These are phyloP conservation scores for Talaromyces rugulosus DNA, from an alignment of 2,329 filamentous ascomycete species.

Conservation along the genomic window DNA sequence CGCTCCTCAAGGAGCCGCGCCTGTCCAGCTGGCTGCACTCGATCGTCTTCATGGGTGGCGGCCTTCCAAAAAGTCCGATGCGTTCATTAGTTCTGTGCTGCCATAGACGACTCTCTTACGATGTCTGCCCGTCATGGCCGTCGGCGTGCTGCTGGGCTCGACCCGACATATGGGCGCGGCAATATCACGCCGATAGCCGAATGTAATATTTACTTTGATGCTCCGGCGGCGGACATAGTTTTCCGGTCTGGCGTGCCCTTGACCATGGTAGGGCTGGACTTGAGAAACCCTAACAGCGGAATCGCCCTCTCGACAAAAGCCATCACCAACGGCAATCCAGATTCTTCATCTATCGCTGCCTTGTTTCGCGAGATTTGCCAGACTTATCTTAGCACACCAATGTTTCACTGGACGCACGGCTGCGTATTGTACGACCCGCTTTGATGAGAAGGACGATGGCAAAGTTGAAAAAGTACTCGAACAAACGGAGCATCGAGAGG, in stretches of 20 bases:
- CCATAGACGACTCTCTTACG: constrained; percentile 85
- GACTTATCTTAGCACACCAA: not conserved
- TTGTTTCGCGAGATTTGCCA: not conserved
- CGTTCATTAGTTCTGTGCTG: constrained; percentile 71
- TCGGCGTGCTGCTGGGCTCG: not conserved
- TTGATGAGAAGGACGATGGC: not conserved
- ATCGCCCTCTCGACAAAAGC: not conserved
- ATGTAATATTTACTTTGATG: constrained; percentile 2
- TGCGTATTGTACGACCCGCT: not conserved
- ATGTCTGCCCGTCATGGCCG: constrained; percentile 46
- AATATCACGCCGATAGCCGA: not conserved
- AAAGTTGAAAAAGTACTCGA: not conserved
- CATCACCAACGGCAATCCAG: not conserved
- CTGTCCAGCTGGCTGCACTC: not conserved
- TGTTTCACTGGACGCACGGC: not conserved
- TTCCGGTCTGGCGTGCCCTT: not conserved
- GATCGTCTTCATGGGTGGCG: not conserved
- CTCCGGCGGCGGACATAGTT: not conserved
- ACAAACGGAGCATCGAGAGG: not conserved
- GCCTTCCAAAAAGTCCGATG: constrained; percentile 54
- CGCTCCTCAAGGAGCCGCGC: not conserved
- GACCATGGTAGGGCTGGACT: not conserved
- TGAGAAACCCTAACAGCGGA: constrained; percentile 1
- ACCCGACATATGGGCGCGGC: not conserved
- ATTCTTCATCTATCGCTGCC: not conserved